These are phyloP conservation scores for Colletotrichum incanum DNA, from an alignment of 2,329 filamentous ascomycete species.

Conservation along the genomic window DNA sequence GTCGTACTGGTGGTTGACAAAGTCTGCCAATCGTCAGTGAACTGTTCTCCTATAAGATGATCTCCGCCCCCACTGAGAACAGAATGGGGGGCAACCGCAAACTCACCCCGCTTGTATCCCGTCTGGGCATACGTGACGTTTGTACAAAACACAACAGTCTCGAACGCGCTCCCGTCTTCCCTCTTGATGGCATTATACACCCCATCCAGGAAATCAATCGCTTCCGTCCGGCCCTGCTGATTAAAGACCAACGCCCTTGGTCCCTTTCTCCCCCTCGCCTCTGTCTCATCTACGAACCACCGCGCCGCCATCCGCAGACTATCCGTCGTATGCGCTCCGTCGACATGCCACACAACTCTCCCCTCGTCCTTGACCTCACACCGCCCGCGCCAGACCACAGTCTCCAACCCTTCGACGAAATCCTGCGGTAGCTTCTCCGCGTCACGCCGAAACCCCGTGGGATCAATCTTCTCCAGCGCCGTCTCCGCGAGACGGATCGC, in stretches of 20 bases:
- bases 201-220: conserved; percentile 61
- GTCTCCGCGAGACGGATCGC: conserved; percentile 67
- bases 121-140: conserved; percentile 74
- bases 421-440: conserved; percentile 59
- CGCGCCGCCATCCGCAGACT: conserved; percentile 82
- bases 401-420: conserved; percentile 76
- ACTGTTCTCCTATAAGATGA: background rate
- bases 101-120: conserved; percentile 62
- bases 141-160: conserved; percentile 86
- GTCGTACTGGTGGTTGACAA: conserved; percentile 70
- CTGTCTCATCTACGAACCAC: conserved; percentile 83
- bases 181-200: conserved; percentile 71
- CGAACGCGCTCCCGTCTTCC: conserved; percentile 68
- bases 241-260: conserved; percentile 83
- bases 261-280: background rate
- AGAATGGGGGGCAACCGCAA: conserved; percentile 43
- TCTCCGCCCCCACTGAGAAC: background rate
- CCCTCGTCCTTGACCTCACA: conserved; percentile 76
- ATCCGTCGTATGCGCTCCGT: conserved; percentile 90
- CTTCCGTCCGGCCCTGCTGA: conserved; percentile 75
- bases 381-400: conserved; percentile 80
- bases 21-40: conserved; percentile 57
- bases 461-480: conserved; percentile 61
- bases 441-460: conserved; percentile 12
- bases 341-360: conserved; percentile 80